phyloP scores from a whole-genome alignment of 2,329 filamentous ascomycete genomes.

The Aspergillus viridinutans region DNA sequence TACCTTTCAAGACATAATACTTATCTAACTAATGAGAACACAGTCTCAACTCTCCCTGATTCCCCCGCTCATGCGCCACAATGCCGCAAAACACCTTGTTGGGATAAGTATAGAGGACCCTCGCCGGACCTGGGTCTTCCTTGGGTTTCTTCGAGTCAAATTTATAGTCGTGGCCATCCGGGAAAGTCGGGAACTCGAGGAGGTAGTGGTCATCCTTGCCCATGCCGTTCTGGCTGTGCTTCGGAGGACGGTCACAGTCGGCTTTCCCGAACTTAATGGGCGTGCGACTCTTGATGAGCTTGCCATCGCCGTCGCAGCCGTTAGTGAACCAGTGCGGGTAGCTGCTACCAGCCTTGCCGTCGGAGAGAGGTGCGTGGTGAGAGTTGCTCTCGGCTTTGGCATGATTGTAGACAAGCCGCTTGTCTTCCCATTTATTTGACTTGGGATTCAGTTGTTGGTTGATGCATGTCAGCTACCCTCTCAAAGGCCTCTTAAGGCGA shows the following conservation, averaged over 20 bases:
- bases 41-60: neutral
- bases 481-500: neutral
- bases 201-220: neutral
- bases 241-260: neutral
- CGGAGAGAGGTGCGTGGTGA: neutral
- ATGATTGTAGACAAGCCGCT: neutral
- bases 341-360: neutral
- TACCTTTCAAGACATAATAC: neutral
- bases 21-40: neutral
- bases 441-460: neutral
- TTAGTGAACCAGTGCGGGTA: conserved; percentile 1
- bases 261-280: neutral
- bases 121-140: neutral
- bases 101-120: neutral
- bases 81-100: conserved; percentile 1
- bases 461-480: neutral
- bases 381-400: neutral
- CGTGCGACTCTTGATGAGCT: neutral
- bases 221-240: neutral
- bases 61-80: neutral
- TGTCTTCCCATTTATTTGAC: neutral
- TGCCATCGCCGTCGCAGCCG: neutral
- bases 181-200: neutral
- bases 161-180: neutral
- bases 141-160: conserved; percentile 1